Percentiles rank a stretch among this genome's conserved stretches.
Evolutionary conservation across 345 rosid species (phyloP).

Genomic region (Murraya koenigii): DNA sequence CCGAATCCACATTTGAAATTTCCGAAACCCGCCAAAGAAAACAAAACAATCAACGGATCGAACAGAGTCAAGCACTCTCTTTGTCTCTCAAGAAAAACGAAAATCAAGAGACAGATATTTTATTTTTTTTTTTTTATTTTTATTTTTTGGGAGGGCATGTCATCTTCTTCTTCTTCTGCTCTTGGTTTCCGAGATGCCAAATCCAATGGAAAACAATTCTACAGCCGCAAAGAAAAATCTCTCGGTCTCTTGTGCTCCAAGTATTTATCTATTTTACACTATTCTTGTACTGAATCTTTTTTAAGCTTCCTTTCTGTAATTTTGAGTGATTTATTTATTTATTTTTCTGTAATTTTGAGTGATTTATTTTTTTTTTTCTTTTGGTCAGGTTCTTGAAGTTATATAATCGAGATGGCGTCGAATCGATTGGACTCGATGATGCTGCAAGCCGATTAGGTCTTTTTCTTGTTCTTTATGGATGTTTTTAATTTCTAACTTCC

Average conservation of each 20-base stretch:
- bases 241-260: conserved; percentile 71
- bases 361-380: neutral
- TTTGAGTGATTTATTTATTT: neutral
- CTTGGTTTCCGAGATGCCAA: conserved; percentile 37
- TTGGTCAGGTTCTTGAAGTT: conserved; percentile 50
- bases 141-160: conserved; percentile 17
- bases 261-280: conserved; percentile 22
- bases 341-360: neutral
- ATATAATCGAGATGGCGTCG: conserved; percentile 46
- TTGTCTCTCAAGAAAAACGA: neutral
- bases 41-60: no score
- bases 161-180: conserved; percentile 2
- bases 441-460: conserved; percentile 65
- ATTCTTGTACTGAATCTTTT: neutral
- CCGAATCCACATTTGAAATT: conserved; percentile 33
- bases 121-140: no score
- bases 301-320: neutral
- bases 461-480: neutral
- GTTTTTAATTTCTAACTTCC: no score
- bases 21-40: conserved; percentile 25
- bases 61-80: neutral
- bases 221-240: conserved; percentile 80
- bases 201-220: conserved; percentile 33
- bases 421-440: conserved; percentile 70
- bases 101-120: no score